Evolutionary conservation across 2,329 filamentous ascomycete genomes (phyloP), one percentile per base, ranked within the genome.

Genomic region (Fusarium keratoplasticum): DNA sequence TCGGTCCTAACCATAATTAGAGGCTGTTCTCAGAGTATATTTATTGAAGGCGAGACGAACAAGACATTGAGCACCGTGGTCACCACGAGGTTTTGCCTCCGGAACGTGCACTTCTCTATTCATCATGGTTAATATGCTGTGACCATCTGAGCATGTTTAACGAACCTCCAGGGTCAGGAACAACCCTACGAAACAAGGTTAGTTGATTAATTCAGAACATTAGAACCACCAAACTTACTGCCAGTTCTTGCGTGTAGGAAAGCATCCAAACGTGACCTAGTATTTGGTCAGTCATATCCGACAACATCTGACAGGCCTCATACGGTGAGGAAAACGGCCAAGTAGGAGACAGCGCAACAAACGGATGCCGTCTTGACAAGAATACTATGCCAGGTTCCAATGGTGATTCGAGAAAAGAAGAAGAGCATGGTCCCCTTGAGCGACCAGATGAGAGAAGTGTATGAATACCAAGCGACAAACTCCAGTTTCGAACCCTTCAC

Each of bases 401-500:
- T 80, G 0, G 80, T 80, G 69, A 81, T 77, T 5, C 76, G 72
- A 5, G 73, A 76, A 11, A 80, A 81, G 66, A 81, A 81, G 6
- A 72, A 79, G 5, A 81, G 35, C 72, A 81, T 70, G 0, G 74
- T 80, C 6, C 77, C 79, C 40, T 81, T 81, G 4, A 81, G 70
- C 5, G 68, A 80, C 82, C 82, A 85, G 9, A 84, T 78, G 0
- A 84, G 78, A 0, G 79, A 77, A 0, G 82, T 81, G 44, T 84
- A 84, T 8, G 78, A 77, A 31, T 84, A 85, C 84, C 84, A 85
- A 0, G 83, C 84, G 0, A 80, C 66, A 13, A 85, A 73, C 57
- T 85, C 75, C 7, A 83, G 73, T 22, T 83, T 83, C 0, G 81
- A 84, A 2, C 83, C 83, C n/a, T 74, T 64, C 0, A 64, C 67